Evolutionary conservation across 2,329 filamentous ascomycete genomes (phyloP), one percentile per base, ranked within the genome.

Genomic region (Colletotrichum sansevieriae): DNA sequence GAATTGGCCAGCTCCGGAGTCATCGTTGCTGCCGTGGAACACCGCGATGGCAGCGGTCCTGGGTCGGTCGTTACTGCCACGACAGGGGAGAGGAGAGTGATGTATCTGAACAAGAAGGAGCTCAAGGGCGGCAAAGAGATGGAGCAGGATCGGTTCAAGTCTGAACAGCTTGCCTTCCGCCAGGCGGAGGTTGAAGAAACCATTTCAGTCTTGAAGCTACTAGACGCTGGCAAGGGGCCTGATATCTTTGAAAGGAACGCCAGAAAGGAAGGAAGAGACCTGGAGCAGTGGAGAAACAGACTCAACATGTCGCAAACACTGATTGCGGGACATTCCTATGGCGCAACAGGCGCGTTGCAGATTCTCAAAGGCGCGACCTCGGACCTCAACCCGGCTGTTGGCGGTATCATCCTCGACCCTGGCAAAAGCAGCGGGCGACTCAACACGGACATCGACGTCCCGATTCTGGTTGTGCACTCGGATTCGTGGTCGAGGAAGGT

Each of bases 301-400:
- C 82, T 92, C 7, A 83, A 90, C 74, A 71, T 81, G 25, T 80
- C 85, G 52, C 82, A 84, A 41, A 82, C 90, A 72, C 83, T 87
- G 52, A 81, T 91, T 9, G 86, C 81, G 3, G 90, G 90, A 0
- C 90, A 92, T 75, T 90, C 88, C 0, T 91, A 89, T 77, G 90
- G 90, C 56, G 90, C 89, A 2, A 91, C 90, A 0, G 84, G 87
- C 3, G 89, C 87, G 0, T 80, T 91, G 20, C 88, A 89, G 67
- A 84, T 87, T 3, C 80, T 91, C n/a, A 49, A 22, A 25, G 39
- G 54, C 13, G 81, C 8, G 80, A 70, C 54, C 65, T 68, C 72
- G 74, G 63, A 77, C 83, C 18, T 84, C 83, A 2, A 84, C 86
- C 83, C 85, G 0, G 84, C 90, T 70, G 81, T 83, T 1, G 88